These are phyloP conservation scores for Blastocystis sp. DNA, from an alignment of 352 stramenopile species.

Conservation along the genomic window DNA sequence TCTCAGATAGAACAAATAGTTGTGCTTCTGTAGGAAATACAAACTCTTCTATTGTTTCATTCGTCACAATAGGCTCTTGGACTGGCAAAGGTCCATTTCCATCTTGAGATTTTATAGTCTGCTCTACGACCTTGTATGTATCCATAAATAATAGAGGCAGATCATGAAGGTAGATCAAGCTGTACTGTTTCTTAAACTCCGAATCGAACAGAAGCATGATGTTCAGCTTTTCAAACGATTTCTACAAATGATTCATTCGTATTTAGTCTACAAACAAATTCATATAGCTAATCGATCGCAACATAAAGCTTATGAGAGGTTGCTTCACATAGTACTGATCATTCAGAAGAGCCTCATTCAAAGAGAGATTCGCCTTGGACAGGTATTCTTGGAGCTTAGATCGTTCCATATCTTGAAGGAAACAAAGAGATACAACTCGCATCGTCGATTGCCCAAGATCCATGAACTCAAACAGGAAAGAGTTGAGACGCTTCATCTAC, in stretches of 20 bases:
- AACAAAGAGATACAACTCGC: not conserved
- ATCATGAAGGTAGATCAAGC: not conserved
- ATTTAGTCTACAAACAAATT: not conserved
- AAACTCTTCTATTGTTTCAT: not conserved
- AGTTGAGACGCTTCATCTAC: not conserved
- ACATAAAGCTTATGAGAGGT: not conserved
- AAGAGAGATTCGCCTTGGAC: not conserved
- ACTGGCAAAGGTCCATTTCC: not conserved
- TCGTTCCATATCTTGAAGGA: not conserved
- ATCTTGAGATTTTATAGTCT: not conserved
- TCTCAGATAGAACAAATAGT: no score
- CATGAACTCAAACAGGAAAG: not conserved
- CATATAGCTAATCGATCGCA: not conserved
- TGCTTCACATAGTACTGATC: not conserved
- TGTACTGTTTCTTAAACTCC: slow-evolving; percentile 28
- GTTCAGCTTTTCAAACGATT: not conserved
- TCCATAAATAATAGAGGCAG: not conserved
- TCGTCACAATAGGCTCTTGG: not conserved
- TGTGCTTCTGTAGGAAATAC: no score
- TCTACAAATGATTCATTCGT: not conserved
- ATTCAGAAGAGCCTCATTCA: not conserved
- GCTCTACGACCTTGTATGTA: not conserved
- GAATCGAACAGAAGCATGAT: not conserved
- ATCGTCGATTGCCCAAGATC: not conserved
- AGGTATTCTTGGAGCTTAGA: not conserved